Evolutionary conservation across 306 rosid genomes (phyloP).

Genomic region (Vigna unguiculata): DNA sequence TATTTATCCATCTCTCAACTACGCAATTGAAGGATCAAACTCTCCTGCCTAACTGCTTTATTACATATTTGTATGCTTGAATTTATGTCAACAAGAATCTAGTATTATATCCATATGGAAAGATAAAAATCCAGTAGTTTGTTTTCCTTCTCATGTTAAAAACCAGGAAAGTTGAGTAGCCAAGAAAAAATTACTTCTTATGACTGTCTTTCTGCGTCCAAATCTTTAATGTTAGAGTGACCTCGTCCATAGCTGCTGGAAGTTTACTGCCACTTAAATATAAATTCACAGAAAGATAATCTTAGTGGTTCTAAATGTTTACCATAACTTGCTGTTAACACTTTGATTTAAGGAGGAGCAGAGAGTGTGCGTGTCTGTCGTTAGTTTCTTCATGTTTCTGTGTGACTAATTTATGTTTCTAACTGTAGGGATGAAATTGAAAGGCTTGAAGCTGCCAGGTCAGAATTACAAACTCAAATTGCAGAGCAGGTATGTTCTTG

Average conservation of each 20-base stretch:
- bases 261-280: conserved; percentile 12
- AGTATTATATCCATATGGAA: conserved; percentile 1
- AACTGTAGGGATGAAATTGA: conserved; percentile 67
- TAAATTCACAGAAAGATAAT: background rate
- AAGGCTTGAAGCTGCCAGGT: conserved; percentile 66
- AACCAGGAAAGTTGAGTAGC: conserved; percentile 15
- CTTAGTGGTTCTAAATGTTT: conserved; percentile 17
- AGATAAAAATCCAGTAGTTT: conserved; percentile 11
- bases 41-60: background rate
- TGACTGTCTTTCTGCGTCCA: conserved; percentile 4
- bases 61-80: conserved; percentile 7
- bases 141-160: conserved; percentile 3
- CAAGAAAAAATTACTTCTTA: conserved; percentile 17
- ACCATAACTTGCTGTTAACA: conserved; percentile 8
- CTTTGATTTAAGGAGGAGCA: conserved; percentile 24
- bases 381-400: conserved; percentile 47
- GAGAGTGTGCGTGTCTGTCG: conserved; percentile 1
- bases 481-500: conserved; percentile 62
- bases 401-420: conserved; percentile 46
- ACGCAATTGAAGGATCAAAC: background rate
- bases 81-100: background rate
- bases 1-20: background rate
- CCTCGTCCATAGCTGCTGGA: conserved; percentile 12
- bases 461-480: conserved; percentile 69
- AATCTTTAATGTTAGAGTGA: background rate